These are phyloP conservation scores for Clarkia xantiana DNA, from an alignment of 345 rosid genomes.

Conservation along the genomic window DNA sequence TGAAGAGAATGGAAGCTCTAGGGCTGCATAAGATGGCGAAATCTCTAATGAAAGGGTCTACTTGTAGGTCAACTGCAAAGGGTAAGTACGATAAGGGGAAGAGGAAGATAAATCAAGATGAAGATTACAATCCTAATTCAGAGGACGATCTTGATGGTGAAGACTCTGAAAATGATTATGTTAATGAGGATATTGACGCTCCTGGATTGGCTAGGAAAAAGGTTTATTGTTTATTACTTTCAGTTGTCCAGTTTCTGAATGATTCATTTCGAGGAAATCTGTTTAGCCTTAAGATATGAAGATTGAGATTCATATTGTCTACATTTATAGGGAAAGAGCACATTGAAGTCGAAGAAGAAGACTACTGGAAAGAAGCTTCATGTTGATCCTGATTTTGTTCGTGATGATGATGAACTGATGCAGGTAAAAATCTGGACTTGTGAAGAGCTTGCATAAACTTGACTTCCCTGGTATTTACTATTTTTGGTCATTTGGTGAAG, in stretches of 20 bases:
- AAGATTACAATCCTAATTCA: slow-evolving; percentile 43
- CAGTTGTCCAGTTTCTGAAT: no score
- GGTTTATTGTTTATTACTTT: no score
- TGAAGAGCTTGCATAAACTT: neutral
- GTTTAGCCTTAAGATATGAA: no score
- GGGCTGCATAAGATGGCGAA: slow-evolving; percentile 49
- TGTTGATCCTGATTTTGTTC: slow-evolving; percentile 14
- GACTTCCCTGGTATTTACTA: no score
- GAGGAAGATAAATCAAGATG: slow-evolving; percentile 40
- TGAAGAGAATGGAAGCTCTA: slow-evolving; percentile 64
- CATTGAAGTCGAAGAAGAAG: slow-evolving; percentile 24
- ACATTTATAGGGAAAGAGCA: slow-evolving; percentile 19
- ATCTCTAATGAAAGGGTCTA: slow-evolving; percentile 25
- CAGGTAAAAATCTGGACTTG: slow-evolving; percentile 22
- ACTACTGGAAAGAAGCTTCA: slow-evolving; percentile 12
- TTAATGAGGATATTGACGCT: no score
- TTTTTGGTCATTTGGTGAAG: no score
- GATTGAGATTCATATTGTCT: no score
- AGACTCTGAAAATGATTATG: no score
- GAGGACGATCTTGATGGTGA: no score
- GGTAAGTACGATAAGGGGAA: slow-evolving; percentile 19
- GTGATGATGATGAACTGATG: slow-evolving; percentile 30
- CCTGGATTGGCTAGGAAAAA: no score
- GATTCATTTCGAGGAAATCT: no score
- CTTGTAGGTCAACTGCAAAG: slow-evolving; percentile 11